phyloP scores from a whole-genome alignment of 176 grass and related monocot genomes.

The Juncus inflexus region DNA sequence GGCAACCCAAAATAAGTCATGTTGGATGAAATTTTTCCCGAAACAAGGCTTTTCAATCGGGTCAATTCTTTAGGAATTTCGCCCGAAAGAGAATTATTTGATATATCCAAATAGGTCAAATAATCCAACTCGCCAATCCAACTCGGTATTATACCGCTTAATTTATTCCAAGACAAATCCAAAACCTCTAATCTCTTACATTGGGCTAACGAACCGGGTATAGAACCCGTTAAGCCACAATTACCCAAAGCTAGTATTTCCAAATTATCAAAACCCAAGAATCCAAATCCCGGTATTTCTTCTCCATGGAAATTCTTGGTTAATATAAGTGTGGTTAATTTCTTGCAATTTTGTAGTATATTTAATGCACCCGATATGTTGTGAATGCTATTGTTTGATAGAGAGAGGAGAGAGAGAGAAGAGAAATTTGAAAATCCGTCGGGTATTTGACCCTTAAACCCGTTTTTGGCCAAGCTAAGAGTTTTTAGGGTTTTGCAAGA shows the following conservation, averaged over 20 bases:
- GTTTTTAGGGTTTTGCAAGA: constrained; percentile 56
- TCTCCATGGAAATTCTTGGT: constrained; percentile 79
- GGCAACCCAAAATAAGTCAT: constrained; percentile 55
- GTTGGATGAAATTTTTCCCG: constrained; percentile 21
- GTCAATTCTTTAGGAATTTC: constrained; percentile 70
- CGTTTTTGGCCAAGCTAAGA: constrained; percentile 82
- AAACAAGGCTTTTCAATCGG: constrained; percentile 64
- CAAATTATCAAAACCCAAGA: constrained; percentile 43
- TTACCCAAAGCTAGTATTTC: constrained; percentile 77
- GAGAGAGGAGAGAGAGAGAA: constrained; percentile 61
- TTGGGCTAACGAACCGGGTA: constrained; percentile 51
- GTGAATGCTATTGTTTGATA: constrained; percentile 91
- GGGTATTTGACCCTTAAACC: constrained; percentile 53
- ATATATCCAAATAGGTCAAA: constrained; percentile 83
- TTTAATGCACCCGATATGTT: constrained; percentile 52
- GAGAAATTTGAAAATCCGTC: constrained; percentile 35
- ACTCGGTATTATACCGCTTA: constrained; percentile 45
- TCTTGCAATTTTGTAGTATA: constrained; percentile 48
- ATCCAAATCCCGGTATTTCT: constrained; percentile 42
- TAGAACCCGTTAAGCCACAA: constrained; percentile 58
- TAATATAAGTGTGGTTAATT: constrained; percentile 76
- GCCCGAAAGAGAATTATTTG: constrained; percentile 76
- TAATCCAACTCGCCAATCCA: constrained; percentile 65
- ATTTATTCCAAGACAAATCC: constrained; percentile 91
- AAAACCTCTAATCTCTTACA: constrained; percentile 83